Conservation (phyloP, 495 filamentous ascomycete species). For the Penicillium coffeae region DNA sequence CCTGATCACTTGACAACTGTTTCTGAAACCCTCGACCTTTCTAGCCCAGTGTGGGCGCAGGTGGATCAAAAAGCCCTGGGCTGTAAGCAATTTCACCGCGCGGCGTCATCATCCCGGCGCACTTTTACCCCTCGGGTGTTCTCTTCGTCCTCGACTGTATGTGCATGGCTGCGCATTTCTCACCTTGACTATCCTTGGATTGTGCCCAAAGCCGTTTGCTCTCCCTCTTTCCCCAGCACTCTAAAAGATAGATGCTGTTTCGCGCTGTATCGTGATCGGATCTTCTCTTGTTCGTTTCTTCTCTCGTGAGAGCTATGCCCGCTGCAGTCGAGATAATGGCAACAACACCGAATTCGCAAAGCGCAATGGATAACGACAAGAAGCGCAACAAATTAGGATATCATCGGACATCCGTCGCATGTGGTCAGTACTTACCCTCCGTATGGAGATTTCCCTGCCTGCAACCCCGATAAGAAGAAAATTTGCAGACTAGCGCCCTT, state of each 20-base stretch:
- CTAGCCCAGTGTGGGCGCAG: slow-evolving; percentile 17
- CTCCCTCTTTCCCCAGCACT: neutral
- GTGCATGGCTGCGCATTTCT: slow-evolving; percentile 17
- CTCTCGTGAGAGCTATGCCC: slow-evolving; percentile 37
- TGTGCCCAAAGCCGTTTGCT: neutral
- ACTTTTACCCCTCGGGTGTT: slow-evolving; percentile 1
- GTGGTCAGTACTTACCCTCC: slow-evolving; percentile 63
- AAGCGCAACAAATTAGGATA: slow-evolving; percentile 96
- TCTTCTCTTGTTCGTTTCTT: slow-evolving; percentile 1
- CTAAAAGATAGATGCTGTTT: slow-evolving; percentile 24
- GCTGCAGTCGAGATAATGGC: slow-evolving; percentile 56
- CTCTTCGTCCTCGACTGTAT: slow-evolving; percentile 3
- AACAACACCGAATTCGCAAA: slow-evolving; percentile 64
- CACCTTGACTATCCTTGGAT: slow-evolving; percentile 7
- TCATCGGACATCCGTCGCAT: slow-evolving; percentile 94
- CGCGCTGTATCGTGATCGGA: slow-evolving; percentile 29
- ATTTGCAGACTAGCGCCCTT: no score
- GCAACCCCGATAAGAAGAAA: neutral
- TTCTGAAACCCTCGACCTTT: neutral
- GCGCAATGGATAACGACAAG: slow-evolving; percentile 62
- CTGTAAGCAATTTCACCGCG: slow-evolving; percentile 2
- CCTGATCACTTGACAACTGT: neutral
- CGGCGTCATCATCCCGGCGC: slow-evolving; percentile 14
- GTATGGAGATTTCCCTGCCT: neutral
- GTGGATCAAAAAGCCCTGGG: slow-evolving; percentile 13